Evolutionary conservation across 495 filamentous ascomycete species (phyloP).

Genomic region (Annulohypoxylon moriforme): DNA sequence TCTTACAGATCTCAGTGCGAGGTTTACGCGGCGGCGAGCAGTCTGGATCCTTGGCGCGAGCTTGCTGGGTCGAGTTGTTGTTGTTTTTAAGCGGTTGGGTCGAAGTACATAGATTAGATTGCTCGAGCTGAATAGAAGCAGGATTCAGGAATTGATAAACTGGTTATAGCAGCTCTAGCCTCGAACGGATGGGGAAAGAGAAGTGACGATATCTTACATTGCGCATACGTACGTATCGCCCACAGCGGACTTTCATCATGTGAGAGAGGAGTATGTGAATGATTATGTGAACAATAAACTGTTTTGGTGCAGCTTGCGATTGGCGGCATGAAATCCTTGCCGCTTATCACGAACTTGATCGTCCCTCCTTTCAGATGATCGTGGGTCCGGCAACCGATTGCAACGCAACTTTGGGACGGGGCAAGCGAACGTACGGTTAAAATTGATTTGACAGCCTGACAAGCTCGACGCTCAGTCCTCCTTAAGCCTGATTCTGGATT

Average conservation of each 20-base stretch:
- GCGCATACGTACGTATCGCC: not conserved
- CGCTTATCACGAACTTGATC: conserved; percentile 39
- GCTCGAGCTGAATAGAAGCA: conserved; percentile 15
- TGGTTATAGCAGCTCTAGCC: not conserved
- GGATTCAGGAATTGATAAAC: not conserved
- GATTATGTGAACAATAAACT: not conserved
- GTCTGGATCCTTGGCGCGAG: not conserved
- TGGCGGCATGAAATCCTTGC: conserved; percentile 26
- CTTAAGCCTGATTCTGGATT: not conserved
- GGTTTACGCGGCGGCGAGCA: not conserved
- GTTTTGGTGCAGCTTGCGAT: conserved; percentile 25
- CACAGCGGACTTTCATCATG: not conserved
- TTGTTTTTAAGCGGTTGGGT: conserved; percentile 1
- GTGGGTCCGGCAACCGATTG: conserved; percentile 24
- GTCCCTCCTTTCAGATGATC: conserved; percentile 35
- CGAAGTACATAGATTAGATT: conserved; percentile 5
- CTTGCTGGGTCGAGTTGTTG: not conserved
- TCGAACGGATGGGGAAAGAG: not conserved
- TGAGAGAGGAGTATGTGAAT: not conserved
- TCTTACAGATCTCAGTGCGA: conserved; percentile 6
- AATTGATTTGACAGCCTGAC: conserved; percentile 10
- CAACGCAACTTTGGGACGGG: conserved; percentile 30
- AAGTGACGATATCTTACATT: not conserved
- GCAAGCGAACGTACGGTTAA: conserved; percentile 32
- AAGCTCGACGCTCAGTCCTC: conserved; percentile 1